A percentile compares a stretch with the other conserved stretches of the same genome.
Conservation (phyloP, 768 basidiomycete species). For the Hydnomerulius pinastri region DNA sequence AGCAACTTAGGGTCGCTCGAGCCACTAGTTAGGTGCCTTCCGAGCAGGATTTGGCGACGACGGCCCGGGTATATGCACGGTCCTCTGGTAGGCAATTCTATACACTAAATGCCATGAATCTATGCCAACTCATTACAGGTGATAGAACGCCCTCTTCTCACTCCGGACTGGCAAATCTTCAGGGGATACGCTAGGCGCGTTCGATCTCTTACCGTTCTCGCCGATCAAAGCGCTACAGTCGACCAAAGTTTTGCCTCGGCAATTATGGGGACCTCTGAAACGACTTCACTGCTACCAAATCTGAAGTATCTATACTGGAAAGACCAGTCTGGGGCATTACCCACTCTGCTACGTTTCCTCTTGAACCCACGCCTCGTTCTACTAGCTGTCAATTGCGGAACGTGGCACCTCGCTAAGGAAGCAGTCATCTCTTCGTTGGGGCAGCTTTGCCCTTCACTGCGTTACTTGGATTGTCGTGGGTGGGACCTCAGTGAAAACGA, state of each 20-base stretch:
- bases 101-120: too few species aligned
- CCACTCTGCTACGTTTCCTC: not conserved
- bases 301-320: not conserved
- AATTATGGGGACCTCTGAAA: not conserved
- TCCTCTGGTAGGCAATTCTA: too few species aligned
- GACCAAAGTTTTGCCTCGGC: not conserved
- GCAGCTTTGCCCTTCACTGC: too few species aligned
- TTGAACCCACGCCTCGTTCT: not conserved
- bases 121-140: too few species aligned
- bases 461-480: too few species aligned
- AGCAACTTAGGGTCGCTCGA: not conserved
- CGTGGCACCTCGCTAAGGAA: not conserved
- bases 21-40: constrained; percentile 5
- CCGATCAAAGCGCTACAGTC: not conserved
- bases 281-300: not conserved
- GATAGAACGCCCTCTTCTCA: too few species aligned
- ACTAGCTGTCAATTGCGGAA: not conserved
- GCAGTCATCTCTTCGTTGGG: too few species aligned
- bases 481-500: too few species aligned
- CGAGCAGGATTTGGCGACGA: constrained; percentile 9
- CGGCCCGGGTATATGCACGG: too few species aligned
- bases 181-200: too few species aligned
- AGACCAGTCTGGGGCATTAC: not conserved
- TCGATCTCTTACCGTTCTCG: too few species aligned
- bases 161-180: too few species aligned